Evolutionary conservation across 768 basidiomycete species (phyloP), one percentile per base, ranked within the genome.

Genomic region (Favolaschia claudopus): DNA sequence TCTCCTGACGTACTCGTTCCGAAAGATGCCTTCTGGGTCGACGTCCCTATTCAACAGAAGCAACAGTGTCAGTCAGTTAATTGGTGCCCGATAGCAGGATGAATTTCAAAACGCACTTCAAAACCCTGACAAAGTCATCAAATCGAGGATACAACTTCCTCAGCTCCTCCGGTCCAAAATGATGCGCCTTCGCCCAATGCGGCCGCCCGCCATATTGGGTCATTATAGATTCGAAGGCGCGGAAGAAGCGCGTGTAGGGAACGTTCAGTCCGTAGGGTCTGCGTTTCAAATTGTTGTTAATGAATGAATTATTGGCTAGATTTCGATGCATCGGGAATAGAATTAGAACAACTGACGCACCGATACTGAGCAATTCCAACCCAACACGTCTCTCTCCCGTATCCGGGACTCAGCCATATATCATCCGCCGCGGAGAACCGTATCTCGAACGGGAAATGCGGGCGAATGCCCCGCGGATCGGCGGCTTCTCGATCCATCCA

Each of bases 301-400:
- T 17, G 39, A 58, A 38, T 24, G 20, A 43, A 28, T 20, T 60
- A 54, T 55, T 50, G 25, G 32, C 39, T 31, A 22, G 17, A 13
- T 19, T 14, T 4, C 43, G 31, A 33, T 29, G 28, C 28, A 12
- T 4, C 2, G 14, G 34, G 31, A 25, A 20, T 24, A 7, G 13
- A 25, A 53, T 13, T 37, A 25, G 27, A 8, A 37, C 52, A n/a
- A n/a, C n/a, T n/a, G n/a, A 75, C 91, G 70, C 57, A 98, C 96
- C 92, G 93, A 79, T 89, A 99, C 70, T 96, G 94, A n/a, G 97
- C 85, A 46, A 98, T 87, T 10, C 96, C 96, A 60, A 99, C 93
- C 91, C 95, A 99, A 66, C 89, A 91, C 8, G 91, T 95, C 70
- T 76, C 79, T 55, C 86, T 82, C 40, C 88, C 89, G 69, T 86